Base-by-base conservation (phyloP, 164 flowering plant species). In the Cinnamomum chago region DNA sequence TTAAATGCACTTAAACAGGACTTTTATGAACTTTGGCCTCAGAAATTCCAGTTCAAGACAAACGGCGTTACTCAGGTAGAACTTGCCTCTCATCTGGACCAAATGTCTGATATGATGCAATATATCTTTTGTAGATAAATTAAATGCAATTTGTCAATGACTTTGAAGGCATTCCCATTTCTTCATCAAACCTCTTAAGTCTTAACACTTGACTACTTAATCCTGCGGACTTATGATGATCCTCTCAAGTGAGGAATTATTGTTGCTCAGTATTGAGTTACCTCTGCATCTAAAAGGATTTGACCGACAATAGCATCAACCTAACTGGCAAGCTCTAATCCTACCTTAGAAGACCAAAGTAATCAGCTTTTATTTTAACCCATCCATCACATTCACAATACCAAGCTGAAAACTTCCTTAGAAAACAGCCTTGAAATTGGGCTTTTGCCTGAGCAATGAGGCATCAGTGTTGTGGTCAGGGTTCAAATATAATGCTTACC, bases 21-120 rank as follows among this genome's bases (percentile, higher is more conserved):
- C 75, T 87, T 87, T 69, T 85, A 79, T 80, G 86, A 87, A 67
- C 72, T 83, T 67, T 87, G 88, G 87, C 88, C 90, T 24, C 72
- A 84, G 20, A 87, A 87, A 67, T 85, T 87, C 78, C 86, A 85
- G 33, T 82, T 81, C 83, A 85, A 79, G 82, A 87, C 90, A 72
- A 87, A 87, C 79, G 90, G 90, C 71, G 88, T 77, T 64, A 85
- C 90, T 24, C 90, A 85, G 88, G 89, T 86, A 66, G 55, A 68
- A 51, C n/a, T 14, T n/a, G 3, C 58, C 7, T 22, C 65, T 67
- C 50, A 9, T 58, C 35, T 72, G 27, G 27, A 27, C 40, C 18
- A 15, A 17, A 40, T 67, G 17, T 18, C 7, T 58, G 64, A 55
- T 15, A 71, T 72, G 4, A 23, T 20, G 50, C 72, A 50, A 12